Base-by-base conservation (phyloP, 495 filamentous ascomycete species). In the Penicillium atrosanguineum region DNA sequence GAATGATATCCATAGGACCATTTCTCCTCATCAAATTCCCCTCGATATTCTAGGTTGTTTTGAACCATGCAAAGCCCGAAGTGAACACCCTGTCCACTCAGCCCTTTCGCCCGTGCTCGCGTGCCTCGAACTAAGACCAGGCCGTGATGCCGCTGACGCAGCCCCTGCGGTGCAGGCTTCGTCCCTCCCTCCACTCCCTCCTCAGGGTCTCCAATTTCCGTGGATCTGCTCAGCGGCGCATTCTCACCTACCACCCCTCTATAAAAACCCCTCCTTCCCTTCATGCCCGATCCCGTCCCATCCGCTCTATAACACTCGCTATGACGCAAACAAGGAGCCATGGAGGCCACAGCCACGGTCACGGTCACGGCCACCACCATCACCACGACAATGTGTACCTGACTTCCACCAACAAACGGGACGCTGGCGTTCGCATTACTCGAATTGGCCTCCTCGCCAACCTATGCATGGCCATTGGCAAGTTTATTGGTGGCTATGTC, bases 401-500 rank as follows among this genome's bases (percentile, higher is more conserved):
- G 25, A 89, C 85, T 5, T 96, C 91, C 1, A 79, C 77, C 31
- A 91, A 98, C 74, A 95, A 90, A 70, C 84, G 87, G 40, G 95
- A 98, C 72, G 88, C 94, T 18, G 94, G 91, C 51, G 94, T 98
- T 53, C 85, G 90, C 47, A 98, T 98, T 51, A 98, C 94, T 26
- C 82, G 93, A 47, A 85, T 97, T 62, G 94, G 94, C 7, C 81
- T 98, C 34, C 86, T 87, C 61, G 90, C 92, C 50, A 98, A 98
- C 65, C 81, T 97, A 3, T 82, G 84, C 57, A 97, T 98, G 94
- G 94, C 93, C 31, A 79, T 96, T 60, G 87, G 83, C 34, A 98
- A 98, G 62, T 94, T 92, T 23, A 76, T 90, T 38, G 94, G 93
- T 31, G 94, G 94, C 55, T 97, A 94, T 69, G 76, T 85, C 53